phyloP scores from a whole-genome alignment of 129 eudicot species.

The Lonicera japonica region DNA sequence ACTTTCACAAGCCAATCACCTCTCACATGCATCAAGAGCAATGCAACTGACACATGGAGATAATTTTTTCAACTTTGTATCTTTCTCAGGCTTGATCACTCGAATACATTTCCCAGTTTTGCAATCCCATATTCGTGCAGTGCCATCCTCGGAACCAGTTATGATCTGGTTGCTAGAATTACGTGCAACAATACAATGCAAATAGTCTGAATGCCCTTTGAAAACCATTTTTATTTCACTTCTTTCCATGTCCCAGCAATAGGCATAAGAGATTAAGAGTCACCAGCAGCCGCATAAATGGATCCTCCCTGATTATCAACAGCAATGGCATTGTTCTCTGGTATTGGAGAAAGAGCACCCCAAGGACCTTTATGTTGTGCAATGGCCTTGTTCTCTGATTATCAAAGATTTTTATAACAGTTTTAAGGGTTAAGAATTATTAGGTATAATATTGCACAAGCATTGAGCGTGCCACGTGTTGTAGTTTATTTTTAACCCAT shows the following conservation, averaged over 20 bases:
- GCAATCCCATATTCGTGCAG: conserved; percentile 95
- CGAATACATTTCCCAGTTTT: conserved; percentile 74
- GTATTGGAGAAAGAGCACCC: conserved; percentile 95
- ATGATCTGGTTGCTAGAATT: conserved; percentile 72
- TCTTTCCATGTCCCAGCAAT: conserved; percentile 97
- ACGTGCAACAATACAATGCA: conserved; percentile 71
- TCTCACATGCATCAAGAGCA: conserved; percentile 92
- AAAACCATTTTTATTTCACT: conserved; percentile 56
- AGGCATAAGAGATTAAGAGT: conserved; percentile 87
- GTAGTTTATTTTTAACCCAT: background rate
- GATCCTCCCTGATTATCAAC: conserved; percentile 80
- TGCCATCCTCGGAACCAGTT: conserved; percentile 97
- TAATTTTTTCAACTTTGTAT: conserved; percentile 33
- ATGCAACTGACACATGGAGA: conserved; percentile 64
- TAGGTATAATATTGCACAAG: too few species aligned
- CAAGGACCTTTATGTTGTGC: conserved; percentile 99
- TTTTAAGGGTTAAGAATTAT: too few species aligned
- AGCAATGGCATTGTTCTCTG: conserved; percentile 93
- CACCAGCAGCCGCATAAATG: conserved; percentile 84
- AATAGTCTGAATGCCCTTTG: conserved; percentile 84
- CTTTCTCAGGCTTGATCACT: conserved; percentile 49
- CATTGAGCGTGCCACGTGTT: too few species aligned
- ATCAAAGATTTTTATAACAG: too few species aligned
- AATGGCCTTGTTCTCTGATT: too few species aligned
- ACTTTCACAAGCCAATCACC: conserved; percentile 96